Base-by-base conservation (phyloP, 192 early-diverging fungal genomes). In the Chytriomyces sp. region DNA sequence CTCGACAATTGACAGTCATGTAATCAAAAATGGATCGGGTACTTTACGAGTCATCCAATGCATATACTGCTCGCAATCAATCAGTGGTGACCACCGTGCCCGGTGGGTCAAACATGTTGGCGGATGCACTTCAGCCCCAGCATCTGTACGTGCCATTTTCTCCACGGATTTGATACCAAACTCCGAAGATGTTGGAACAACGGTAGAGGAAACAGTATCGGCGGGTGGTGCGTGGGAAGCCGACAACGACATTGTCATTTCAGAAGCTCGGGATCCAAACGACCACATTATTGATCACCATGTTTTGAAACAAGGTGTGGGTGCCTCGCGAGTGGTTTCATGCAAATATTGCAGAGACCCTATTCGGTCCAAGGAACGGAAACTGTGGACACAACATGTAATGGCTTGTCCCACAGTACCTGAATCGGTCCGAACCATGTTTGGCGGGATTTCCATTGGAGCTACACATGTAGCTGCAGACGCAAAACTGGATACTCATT, bases 51-150 rank as follows among this genome's bases (percentile, higher is more conserved):
- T 70, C 44, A 59, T 70, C 44, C n/a, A 16, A 10, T 70, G 69
- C 24, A 53, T 28, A 6, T 70, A 70, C 49, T 70, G 69, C 44
- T 8, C 13, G 7, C 11, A 24, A 28, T 10, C 20, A 10, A 70
- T 70, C 44, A 13, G 18, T 10, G 53, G 69, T 44, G 11, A 43
- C 7, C 10, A 70, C 53, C 18, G 50, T 7, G 24, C 20, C 23
- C 45, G 69, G 7, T 70, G 69, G 69, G 49, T 24, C 6, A 50
- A 46, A 50, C 69, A 70, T 35, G 13, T 70, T 6, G 48, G 6
- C 7, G 11, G 16, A 6, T 70, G 69, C 24, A 6, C 6, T 7
- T 7, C 18, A 44, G 49, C 69, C 9, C 69, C 69, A 16, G 44
- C 48, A 44, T 16, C 45, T 9, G 53, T 70, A 13, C 18, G 24